Percentiles rank a stretch among this genome's conserved stretches.
Evolutionary conservation across 345 rosid species (phyloP).

Genomic region (Anastatica hierochuntica): DNA sequence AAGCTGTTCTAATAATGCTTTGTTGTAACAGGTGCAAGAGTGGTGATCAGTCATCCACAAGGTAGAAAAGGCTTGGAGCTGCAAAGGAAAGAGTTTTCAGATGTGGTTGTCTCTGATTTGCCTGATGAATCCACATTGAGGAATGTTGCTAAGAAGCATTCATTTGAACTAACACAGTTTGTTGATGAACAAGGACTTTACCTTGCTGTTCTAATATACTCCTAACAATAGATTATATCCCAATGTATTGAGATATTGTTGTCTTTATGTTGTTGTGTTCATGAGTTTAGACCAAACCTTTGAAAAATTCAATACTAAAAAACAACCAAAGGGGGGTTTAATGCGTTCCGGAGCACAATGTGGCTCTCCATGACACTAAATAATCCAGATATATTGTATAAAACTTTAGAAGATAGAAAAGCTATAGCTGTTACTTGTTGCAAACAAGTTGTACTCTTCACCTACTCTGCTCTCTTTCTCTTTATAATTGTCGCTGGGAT

Average conservation of each 20-base stretch:
- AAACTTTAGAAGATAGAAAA: constrained; percentile 50
- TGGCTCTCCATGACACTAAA: no score
- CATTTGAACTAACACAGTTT: constrained; percentile 44
- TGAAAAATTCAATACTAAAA: no score
- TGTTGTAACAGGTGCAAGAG: constrained; percentile 56
- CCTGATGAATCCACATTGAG: constrained; percentile 57
- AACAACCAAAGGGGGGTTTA: no score
- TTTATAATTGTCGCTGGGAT: constrained; percentile 30
- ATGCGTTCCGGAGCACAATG: no score
- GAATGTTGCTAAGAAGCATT: constrained; percentile 42
- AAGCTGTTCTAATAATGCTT: background rate
- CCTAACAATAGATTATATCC: constrained; percentile 8
- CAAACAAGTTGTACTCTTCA: constrained; percentile 90
- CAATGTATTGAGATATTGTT: background rate
- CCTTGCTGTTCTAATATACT: constrained; percentile 53
- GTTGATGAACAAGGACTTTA: constrained; percentile 60
- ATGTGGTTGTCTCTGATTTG: constrained; percentile 57
- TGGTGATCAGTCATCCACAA: constrained; percentile 70
- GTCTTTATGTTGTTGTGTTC: constrained; percentile 1
- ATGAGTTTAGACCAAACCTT: constrained; percentile 9
- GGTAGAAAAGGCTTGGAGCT: constrained; percentile 58
- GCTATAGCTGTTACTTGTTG: constrained; percentile 48
- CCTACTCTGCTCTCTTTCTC: constrained; percentile 35
- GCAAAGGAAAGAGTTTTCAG: constrained; percentile 52
- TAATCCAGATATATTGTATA: constrained; percentile 7